phyloP scores from a whole-genome alignment of 305 asterid genomes.

The Solanum hybrid region DNA sequence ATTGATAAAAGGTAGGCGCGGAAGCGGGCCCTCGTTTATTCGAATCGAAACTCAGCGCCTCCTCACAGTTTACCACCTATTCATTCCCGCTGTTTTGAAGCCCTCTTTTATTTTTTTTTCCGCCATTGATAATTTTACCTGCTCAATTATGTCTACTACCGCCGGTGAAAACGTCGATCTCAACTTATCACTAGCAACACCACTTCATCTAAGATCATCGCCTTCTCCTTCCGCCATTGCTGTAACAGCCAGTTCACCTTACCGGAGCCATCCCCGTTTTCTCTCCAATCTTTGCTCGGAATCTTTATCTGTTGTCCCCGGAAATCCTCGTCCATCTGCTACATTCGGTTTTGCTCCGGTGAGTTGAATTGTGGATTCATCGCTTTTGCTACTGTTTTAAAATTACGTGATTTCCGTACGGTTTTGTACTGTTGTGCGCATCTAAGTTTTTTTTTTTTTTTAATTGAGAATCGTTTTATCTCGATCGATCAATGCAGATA shows the following conservation, averaged over 20 bases:
- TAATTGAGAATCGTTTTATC: background rate
- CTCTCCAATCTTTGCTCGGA: background rate
- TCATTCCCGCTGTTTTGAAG: conserved; percentile 16
- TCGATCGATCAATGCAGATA: background rate
- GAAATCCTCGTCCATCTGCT: background rate
- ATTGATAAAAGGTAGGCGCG: conserved; percentile 7
- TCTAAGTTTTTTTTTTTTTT: background rate
- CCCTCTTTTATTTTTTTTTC: background rate
- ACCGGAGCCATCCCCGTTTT: background rate
- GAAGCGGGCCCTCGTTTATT: conserved; percentile 30
- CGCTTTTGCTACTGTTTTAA: background rate
- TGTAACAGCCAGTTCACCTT: background rate
- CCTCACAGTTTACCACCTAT: conserved; percentile 15
- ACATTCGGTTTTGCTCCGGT: background rate
- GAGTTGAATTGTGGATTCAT: background rate
- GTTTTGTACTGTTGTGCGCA: background rate
- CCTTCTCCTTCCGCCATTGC: conserved; percentile 5
- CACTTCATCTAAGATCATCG: background rate
- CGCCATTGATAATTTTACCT: background rate
- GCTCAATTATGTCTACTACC: conserved; percentile 7
- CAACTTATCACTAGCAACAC: conserved; percentile 14
- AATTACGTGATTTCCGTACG: background rate
- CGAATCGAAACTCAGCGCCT: conserved; percentile 45
- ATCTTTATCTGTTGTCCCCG: background rate
- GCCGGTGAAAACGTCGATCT: conserved; percentile 33